Evolutionary conservation across 1,284 basidiomycete species (phyloP), one percentile per base, ranked within the genome.

Genomic region (Marasmius tenuissimus): DNA sequence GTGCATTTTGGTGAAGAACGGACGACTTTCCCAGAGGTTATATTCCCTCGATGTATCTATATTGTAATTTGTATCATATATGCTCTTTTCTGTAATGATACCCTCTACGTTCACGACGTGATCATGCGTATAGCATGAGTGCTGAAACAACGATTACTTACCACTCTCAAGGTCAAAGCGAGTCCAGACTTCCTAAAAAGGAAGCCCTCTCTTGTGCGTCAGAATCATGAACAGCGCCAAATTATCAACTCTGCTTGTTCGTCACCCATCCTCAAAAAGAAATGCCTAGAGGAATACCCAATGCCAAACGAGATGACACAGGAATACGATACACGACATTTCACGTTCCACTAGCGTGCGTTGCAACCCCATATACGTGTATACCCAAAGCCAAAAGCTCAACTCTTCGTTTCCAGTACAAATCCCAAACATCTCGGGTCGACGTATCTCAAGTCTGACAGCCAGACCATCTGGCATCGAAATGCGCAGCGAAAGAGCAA

Each of bases 271-370:
- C 33, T 38, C 27, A 34, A 37, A 8, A 33, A 35, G 18, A 51
- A 60, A 93, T 93, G 91, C 91, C 91, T 61, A 83, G 91, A 72
- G 90, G 90, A 61, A 83, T 93, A 58, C 90, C 91, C 33, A 91
- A 91, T 70, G 85, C 83, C 47, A 90, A 87, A 73, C 82, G 85
- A 65, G 91, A 92, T 77, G 92, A 93, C 66, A 86, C 86, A 60
- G 89, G 91, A 10, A 80, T 93, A 79, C 82, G 85, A 59, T 93
- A 88, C 73, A 92, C 92, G 5, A 79, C 83, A n/a, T 93, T 93
- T 72, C 81, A 88, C 75, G 90, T 92, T 10, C 92, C 92, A 35
- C 73, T 91, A 62, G 82, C 84, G 88, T 92, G 69, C 63, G 86
- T 84, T 48, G 42, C n/a, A 54, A 45, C 52, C 49, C 40, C 38